Evolutionary conservation across 2,329 filamentous ascomycete species (phyloP), one percentile per base, ranked within the genome.

Genomic region (Neonectria coccinea): DNA sequence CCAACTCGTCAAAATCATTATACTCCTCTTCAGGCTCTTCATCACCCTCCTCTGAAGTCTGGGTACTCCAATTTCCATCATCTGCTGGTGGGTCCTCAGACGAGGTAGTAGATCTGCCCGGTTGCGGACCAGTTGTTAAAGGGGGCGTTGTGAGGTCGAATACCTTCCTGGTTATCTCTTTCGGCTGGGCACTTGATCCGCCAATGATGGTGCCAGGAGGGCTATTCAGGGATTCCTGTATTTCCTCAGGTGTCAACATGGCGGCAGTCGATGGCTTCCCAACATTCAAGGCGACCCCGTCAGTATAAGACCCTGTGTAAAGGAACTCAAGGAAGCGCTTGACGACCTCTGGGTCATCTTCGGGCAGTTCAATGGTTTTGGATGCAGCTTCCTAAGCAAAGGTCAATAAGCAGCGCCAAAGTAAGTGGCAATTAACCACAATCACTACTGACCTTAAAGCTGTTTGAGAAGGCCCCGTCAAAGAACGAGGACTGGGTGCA

Each of bases 401-500:
- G 41, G 20, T 10, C 7, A 2, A 22, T 6, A 39, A n/a, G 22
- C 4, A 41, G 51, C 29, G 25, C 14, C 1, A 25, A 6, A 2
- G 14, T 14, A 5, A 1, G 6, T 14, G 16, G 36, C 16, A 29
- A 1, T 5, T 4, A 33, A 22, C 1, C 11, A 2, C 11, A 4
- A 16, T 8, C 4, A 45, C 18, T 5, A 51, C 25, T 25, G 25
- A 78, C 79, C 60, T 71, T 71, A 42, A 80, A 77, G 1, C 57
- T 61, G 1, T 54, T 66, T 25, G 65, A 58, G 48, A 77, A 67
- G 5, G 76, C 74, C 11, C 54, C 65, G 10, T 73, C 72, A 20
- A 73, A 73, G 55, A 80, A 81, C 20, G 69, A 29, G 1, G 77
- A 81, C 53, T 79, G 76, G 0, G 74, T 50, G 60, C 78, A 81